Percentiles rank a stretch among this genome's conserved stretches.
Evolutionary conservation across 2,329 filamentous ascomycete genomes (phyloP).

Genomic region (Aureobasidium namibiae): DNA sequence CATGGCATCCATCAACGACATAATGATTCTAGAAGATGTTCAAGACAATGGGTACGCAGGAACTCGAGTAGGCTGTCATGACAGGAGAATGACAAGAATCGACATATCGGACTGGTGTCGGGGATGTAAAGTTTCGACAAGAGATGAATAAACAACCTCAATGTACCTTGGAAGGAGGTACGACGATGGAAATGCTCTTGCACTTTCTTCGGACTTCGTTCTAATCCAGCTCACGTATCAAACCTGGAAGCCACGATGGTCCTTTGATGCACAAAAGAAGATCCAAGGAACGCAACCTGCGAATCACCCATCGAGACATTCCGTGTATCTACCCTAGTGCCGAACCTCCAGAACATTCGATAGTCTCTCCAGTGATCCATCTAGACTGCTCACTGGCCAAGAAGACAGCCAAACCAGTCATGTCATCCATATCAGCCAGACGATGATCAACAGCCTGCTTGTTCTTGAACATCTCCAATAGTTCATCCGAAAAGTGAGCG

Average conservation of each 20-base stretch:
- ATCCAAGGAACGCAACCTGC: too few relatives aligned
- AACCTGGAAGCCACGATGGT: too few relatives aligned
- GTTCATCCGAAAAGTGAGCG: neutral
- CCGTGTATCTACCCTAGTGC: neutral
- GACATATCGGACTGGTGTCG: neutral
- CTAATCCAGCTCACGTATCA: neutral
- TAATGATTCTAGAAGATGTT: neutral
- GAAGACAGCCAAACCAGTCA: conserved; percentile 40
- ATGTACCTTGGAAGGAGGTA: neutral
- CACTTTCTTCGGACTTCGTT: neutral
- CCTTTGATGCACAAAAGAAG: too few relatives aligned
- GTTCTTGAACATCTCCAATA: conserved; percentile 32
- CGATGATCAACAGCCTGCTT: conserved; percentile 37
- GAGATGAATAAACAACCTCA: neutral
- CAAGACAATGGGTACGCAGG: neutral
- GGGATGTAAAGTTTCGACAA: neutral
- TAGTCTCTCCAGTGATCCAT: conserved; percentile 40
- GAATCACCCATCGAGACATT: too few relatives aligned
- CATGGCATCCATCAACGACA: neutral
- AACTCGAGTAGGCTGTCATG: neutral
- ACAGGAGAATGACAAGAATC: neutral
- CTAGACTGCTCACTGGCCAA: conserved; percentile 37
- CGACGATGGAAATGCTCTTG: neutral
- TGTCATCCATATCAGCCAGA: conserved; percentile 38
- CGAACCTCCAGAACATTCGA: conserved; percentile 17